phyloP scores from a whole-genome alignment of 1,284 basidiomycete species.

The Irpex sp. region DNA sequence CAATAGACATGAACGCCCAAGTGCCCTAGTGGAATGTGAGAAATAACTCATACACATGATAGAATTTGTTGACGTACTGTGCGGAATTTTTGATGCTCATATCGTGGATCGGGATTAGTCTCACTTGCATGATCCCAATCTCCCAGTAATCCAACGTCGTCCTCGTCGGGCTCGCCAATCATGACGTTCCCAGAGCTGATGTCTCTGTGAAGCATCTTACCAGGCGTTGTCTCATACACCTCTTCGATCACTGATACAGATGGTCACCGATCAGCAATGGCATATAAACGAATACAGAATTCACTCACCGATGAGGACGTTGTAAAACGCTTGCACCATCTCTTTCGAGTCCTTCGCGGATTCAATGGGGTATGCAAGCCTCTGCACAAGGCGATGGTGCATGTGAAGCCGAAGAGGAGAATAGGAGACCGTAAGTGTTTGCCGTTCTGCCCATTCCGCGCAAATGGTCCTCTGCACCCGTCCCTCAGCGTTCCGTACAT shows the following conservation, averaged over 20 bases:
- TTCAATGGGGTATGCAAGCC: neutral
- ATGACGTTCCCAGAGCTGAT: conserved; percentile 1
- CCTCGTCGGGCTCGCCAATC: neutral
- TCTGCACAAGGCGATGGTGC: neutral
- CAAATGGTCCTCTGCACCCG: neutral
- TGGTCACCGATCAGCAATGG: neutral
- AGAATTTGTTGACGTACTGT: neutral
- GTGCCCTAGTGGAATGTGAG: neutral
- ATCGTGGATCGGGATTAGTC: neutral
- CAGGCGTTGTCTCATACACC: neutral
- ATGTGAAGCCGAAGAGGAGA: neutral
- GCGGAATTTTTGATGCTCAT: neutral
- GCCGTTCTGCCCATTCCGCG: neutral
- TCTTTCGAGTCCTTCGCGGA: neutral
- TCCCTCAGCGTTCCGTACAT: neutral
- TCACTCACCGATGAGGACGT: neutral
- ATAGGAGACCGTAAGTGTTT: neutral
- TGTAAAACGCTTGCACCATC: neutral
- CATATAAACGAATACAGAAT: neutral
- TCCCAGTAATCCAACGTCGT: neutral
- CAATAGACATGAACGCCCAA: neutral
- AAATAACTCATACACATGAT: neutral
- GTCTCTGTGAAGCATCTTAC: conserved; percentile 1
- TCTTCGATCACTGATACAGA: neutral
- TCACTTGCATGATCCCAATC: conserved; percentile 1